Evolutionary conservation across 108 stramenopile genomes (phyloP).

Genomic region (Nitzschia sp.): DNA sequence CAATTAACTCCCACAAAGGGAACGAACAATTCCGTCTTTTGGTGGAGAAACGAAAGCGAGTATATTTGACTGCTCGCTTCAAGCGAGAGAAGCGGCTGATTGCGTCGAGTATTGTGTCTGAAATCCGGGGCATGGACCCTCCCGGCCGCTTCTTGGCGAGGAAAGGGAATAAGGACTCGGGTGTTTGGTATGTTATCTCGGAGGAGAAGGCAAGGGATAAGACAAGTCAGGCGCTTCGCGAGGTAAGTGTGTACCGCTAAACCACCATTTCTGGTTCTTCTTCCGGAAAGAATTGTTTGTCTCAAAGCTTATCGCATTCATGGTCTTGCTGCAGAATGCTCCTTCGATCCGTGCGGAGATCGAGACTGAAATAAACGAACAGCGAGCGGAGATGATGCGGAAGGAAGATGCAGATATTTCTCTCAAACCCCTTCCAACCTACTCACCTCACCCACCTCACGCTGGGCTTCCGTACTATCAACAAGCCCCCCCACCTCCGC

Average conservation of each 20-base stretch:
- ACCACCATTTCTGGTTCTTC: too few species aligned
- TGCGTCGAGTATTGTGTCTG: slow-evolving; percentile 72
- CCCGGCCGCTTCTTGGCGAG: slow-evolving; percentile 77
- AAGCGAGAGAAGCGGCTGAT: slow-evolving; percentile 86
- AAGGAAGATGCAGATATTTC: slow-evolving; percentile 14
- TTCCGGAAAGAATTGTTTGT: too few species aligned
- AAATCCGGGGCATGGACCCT: slow-evolving; percentile 74
- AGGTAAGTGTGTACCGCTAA: too few species aligned
- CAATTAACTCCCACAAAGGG: slow-evolving; percentile 63
- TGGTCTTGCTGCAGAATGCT: too few species aligned
- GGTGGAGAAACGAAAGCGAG: slow-evolving; percentile 60
- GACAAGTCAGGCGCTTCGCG: slow-evolving; percentile 82
- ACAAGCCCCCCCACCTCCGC: slow-evolving; percentile 1
- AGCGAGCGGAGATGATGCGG: slow-evolving; percentile 44
- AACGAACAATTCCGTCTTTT: slow-evolving; percentile 57
- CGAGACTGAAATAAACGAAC: slow-evolving; percentile 60
- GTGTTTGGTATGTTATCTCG: slow-evolving; percentile 75
- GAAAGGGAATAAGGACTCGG: slow-evolving; percentile 43
- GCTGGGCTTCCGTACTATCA: slow-evolving; percentile 6
- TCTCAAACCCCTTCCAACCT: not conserved
- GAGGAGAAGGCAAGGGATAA: slow-evolving; percentile 89
- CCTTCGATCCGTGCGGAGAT: slow-evolving; percentile 75
- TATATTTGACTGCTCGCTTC: slow-evolving; percentile 70
- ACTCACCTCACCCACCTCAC: not conserved
- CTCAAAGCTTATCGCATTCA: too few species aligned